Base-by-base conservation (phyloP, 176 grass and related monocot species). In the Zea mays region DNA sequence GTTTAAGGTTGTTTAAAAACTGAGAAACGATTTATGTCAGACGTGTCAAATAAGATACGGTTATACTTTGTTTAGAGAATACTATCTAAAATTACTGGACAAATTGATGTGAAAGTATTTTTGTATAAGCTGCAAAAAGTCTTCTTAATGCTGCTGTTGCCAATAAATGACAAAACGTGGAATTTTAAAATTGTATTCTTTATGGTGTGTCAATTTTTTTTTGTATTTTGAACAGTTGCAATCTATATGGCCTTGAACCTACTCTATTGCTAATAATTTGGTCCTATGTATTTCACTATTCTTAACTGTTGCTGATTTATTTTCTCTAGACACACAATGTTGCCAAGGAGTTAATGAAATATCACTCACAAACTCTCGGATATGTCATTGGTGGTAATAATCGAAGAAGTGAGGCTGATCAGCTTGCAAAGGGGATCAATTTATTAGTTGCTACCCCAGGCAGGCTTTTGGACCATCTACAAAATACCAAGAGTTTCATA, bases 401-500 rank as follows among this genome's bases (percentile, higher is more conserved):
- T 6, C 76, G 85, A 74, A 92, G 82, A 88, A 87, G 80, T 76
- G 95, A 98, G 86, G 95, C 87, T 27, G 91, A 98, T 33, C 89
- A 84, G 35, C 91, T 98, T 67, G 91, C 91, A 1, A 98, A 94
- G 71, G 95, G 95, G 36, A 56, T 94, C 58, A 98, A 94, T 88
- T 85, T 98, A 47, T 80, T 98, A 74, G 91, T 98, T 41, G 91
- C 91, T 84, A 98, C 95, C 33, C 95, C 95, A 77, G 95, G 95
- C 36, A 93, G 95, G 60, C 89, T 98, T 78, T 92, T 98, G 85
- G 95, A 98, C 62, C 95, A 98, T 92, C 95, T 98, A 34, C 85
- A 90, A 75, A 94, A 90, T 54, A 92, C 89, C 1, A 98, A 92
- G 71, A 90, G 87, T 47, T 98, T 98, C 83, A 85, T 98, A 75